A percentile compares a stretch with the other conserved stretches of the same genome.
Evolutionary conservation across 202 grass and related monocot genomes (phyloP).

Genomic region (Setaria italica): DNA sequence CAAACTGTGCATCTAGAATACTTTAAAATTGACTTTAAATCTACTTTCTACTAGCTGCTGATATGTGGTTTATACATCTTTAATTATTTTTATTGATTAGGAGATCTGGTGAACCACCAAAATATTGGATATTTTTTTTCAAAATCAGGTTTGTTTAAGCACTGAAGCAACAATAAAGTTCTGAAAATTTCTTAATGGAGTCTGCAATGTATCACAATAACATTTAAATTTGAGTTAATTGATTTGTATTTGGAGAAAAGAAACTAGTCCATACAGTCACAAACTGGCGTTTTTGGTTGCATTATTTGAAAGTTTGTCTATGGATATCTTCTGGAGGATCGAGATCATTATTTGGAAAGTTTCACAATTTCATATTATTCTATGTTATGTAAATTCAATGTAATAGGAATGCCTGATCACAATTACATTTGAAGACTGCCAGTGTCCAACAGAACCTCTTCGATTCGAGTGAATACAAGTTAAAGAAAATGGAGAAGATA

Average conservation of each 20-base stretch:
- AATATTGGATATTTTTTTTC: background rate
- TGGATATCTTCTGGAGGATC: background rate
- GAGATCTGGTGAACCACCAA: background rate
- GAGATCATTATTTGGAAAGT: background rate
- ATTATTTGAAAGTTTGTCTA: background rate
- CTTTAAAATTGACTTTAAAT: constrained; percentile 4
- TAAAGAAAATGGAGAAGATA: constrained; percentile 17
- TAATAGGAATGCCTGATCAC: background rate
- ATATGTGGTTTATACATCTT: background rate
- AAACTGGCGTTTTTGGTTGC: background rate
- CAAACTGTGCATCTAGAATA: background rate
- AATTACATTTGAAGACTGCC: background rate
- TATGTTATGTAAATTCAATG: background rate
- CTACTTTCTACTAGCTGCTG: constrained; percentile 11
- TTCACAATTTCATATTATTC: background rate
- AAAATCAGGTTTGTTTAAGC: background rate
- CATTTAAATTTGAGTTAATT: background rate
- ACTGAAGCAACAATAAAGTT: background rate
- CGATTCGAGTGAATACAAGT: background rate
- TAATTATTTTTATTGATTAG: constrained; percentile 13
- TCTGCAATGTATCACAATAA: background rate
- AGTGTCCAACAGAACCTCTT: background rate
- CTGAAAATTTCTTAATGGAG: background rate
- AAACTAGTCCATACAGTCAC: background rate
- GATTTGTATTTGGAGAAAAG: background rate